These are phyloP conservation scores for Sporisorium iseilematis-ciliati DNA, from an alignment of 1,284 basidiomycete species.

Conservation along the genomic window DNA sequence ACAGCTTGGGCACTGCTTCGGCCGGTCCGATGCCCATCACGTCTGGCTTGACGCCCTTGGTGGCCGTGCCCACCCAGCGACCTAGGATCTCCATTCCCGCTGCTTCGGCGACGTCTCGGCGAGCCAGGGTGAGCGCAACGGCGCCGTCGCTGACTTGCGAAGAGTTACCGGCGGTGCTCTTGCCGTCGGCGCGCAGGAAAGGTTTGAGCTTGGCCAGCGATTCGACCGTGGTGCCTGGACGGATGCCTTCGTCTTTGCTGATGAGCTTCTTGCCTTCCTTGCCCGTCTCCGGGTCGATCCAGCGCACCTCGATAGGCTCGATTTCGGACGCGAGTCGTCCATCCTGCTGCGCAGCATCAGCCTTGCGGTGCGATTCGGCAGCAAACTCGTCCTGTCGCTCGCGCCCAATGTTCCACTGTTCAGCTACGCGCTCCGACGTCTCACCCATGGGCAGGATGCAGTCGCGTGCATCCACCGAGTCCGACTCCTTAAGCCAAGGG, in stretches of 20 bases:
- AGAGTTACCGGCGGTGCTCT: slow-evolving; percentile 65
- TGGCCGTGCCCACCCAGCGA: slow-evolving; percentile 61
- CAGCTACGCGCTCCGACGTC: slow-evolving; percentile 64
- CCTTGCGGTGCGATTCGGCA: slow-evolving; percentile 56
- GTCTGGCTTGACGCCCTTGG: slow-evolving; percentile 65
- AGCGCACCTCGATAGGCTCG: slow-evolving; percentile 61
- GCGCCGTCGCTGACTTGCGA: slow-evolving; percentile 67
- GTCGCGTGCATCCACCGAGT: slow-evolving; percentile 63
- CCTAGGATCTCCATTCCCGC: slow-evolving; percentile 65
- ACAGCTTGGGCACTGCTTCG: slow-evolving; percentile 60
- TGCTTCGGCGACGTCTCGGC: slow-evolving; percentile 61
- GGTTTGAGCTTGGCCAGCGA: slow-evolving; percentile 65
- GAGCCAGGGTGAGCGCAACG: slow-evolving; percentile 62
- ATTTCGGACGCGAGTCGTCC: slow-evolving; percentile 63
- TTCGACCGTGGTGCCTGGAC: slow-evolving; percentile 53
- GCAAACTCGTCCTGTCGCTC: slow-evolving; percentile 65
- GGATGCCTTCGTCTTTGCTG: slow-evolving; percentile 66
- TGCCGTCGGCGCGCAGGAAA: slow-evolving; percentile 57
- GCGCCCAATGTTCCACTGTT: slow-evolving; percentile 57
- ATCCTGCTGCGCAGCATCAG: slow-evolving; percentile 58
- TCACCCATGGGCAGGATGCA: slow-evolving; percentile 69
- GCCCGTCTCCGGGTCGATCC: slow-evolving; percentile 58
- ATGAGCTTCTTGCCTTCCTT: slow-evolving; percentile 60
- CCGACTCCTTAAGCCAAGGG: slow-evolving; percentile 62
- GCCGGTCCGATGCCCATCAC: slow-evolving; percentile 68